Conservation (phyloP, 768 basidiomycete genomes). For the Lentinula boryana region DNA sequence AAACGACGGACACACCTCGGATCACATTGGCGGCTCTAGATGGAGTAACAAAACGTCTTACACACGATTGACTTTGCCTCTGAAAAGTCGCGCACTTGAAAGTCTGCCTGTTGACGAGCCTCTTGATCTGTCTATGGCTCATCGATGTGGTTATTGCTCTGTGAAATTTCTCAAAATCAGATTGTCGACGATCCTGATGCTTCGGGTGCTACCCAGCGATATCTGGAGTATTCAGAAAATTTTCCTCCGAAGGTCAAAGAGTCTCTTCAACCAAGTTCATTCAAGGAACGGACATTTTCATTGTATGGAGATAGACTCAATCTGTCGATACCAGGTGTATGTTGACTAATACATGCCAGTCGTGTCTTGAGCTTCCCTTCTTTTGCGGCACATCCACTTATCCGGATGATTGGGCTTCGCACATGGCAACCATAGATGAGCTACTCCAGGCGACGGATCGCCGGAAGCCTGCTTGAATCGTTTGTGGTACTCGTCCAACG, state of each 20-base stretch:
- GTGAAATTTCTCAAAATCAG: background rate
- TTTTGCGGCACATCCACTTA: background rate
- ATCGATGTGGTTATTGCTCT: background rate
- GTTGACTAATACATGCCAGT: background rate
- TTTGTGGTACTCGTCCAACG: too few species aligned
- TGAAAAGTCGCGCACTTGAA: background rate
- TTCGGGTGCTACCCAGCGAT: background rate
- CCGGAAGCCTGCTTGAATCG: background rate
- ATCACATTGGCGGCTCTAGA: background rate
- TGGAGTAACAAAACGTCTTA: background rate
- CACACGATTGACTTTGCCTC: background rate
- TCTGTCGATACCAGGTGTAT: background rate
- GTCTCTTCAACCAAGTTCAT: too few species aligned
- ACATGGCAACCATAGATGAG: constrained; percentile 2
- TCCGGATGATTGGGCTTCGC: background rate
- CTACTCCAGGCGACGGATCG: background rate
- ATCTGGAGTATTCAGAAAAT: background rate
- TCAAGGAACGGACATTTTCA: too few species aligned
- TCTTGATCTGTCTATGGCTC: background rate
- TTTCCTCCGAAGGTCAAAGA: background rate
- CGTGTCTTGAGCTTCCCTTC: background rate
- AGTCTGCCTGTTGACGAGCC: background rate
- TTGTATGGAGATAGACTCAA: too few species aligned
- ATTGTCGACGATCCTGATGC: background rate
- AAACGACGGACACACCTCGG: background rate